Base-by-base conservation (phyloP, 225 moss, liverwort and hornwort species). In the Bryoerythrophyllum caledonicum region DNA sequence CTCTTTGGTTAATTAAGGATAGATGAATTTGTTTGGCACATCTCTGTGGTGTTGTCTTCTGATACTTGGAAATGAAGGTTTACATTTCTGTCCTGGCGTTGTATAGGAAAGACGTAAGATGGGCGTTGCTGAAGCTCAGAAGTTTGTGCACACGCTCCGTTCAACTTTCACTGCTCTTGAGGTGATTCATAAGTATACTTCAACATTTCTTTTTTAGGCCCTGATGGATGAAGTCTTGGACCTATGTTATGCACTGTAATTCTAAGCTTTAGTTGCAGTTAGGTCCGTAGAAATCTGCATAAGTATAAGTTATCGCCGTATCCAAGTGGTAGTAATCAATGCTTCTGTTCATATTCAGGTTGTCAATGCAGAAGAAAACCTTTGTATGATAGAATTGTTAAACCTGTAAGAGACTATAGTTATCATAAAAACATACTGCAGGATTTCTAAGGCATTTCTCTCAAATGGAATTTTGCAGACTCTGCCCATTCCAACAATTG, bases 401-500 rank as follows among this genome's bases (percentile, higher is more conserved):
- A 38, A 34, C 13, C 54, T 24, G 66, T 55, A 49, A 1, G 38
- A 61, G 26, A 34, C 16, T 16, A 59, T 43, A 37, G 41, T 65
- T 60, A 52, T 71, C 38, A 67, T 40, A 51, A 12, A 8, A 24
- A 57, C 41, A 15, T 52, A 17, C 21, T 2, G 46, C 57, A 57
- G 51, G 76, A 59, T 53, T 5, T 55, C 74, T 4, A 53, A 54
- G 48, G 43, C 72, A 67, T 68, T 57, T 78, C 46, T 68, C 14
- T 34, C 48, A 34, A 9, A 20, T 59, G 69, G 35, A 48, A 63
- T 43, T 70, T 60, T 52, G 83, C 90, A 97, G 95, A 88, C 87
- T 65, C 78, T 95, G 63, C 83, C 93, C 60, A 94, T 99, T 75
- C 97, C 97, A 73, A 94, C 97, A 71, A 99, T 95, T 76, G 97